Base-by-base conservation (phyloP, 441 rosid species). In the Iberis amara region DNA sequence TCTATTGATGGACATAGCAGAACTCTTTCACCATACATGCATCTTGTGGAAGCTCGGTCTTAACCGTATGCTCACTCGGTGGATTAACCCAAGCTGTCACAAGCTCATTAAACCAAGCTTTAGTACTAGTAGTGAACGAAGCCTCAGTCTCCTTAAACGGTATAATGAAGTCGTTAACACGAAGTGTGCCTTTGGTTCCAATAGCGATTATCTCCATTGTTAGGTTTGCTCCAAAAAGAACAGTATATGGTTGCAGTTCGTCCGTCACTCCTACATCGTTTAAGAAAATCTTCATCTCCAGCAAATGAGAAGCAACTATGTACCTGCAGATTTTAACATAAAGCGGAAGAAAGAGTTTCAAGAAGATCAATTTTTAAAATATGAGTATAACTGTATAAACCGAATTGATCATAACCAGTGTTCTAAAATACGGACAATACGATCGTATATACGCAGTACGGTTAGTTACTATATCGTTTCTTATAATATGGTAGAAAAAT, bases 191-290 rank as follows among this genome's bases (percentile, higher is more conserved):
- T 0, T 64, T 72, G 4, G 86, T 74, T 43, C 96, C 94, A 3
- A 64, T 60, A 3, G 86, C 94, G 1, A 80, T 77, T 44, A 89
- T 10, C 40, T 77, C 75, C 89, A 73, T 84, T 2, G 95, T 82
- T 53, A 89, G 44, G 69, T 82, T 77, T 5, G 80, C 68, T n/a
- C 9, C 86, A 62, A 61, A 82, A 89, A 1, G 96, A 89, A 62
- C 91, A 80, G 57, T 78, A 72, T 59, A 84, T 76, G 18, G 81
- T 79, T n/a, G 89, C 86, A 0, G 72, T 68, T 61, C 69, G 76
- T 26, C 87, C 91, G 9, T 84, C 89, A 89, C 89, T 41, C 91
- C 91, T 4, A 81, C 72, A 4, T 82, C 78, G 24, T 82, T 82
- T 0, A 70, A 87, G 79, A 59, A 84, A 87, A 47, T 79, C 71